Base-by-base conservation (phyloP, 306 rosid genomes). In the Astragalus glycyphyllos region DNA sequence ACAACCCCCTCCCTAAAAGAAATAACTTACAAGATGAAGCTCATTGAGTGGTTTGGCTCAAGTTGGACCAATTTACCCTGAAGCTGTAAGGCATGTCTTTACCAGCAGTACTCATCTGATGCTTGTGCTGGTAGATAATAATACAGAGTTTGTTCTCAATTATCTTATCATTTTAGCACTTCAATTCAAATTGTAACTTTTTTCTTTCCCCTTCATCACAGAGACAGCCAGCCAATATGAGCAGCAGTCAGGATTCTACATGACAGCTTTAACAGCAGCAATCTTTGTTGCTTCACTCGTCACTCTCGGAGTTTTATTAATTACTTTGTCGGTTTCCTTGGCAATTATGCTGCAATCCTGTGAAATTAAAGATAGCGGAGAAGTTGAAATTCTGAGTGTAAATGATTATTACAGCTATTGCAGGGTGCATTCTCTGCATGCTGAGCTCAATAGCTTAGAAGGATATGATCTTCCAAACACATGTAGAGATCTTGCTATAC, bases 301-400 rank as follows among this genome's bases (percentile, higher is more conserved):
- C 51, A 79, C 88, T 11, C 55, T 82, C 9, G 96, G 95, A 71
- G 69, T 89, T 73, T 59, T 92, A 55, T 53, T 92, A 6, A 57
- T 84, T 53, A 83, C 95, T 72, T 55, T 89, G 79, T 57, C 89
- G 79, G 38, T 87, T 77, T 81, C 93, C 15, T 78, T 92, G 78
- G 56, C 80, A 5, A 80, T 89, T 70, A 87, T 89, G 96, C 81
- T 92, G 88, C 89, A 87, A 68, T 84, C 93, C 63, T 92, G 98
- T 79, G 77, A 89, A 86, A 89, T 70, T 77, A 76, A 77, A 81
- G 79, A 67, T 38, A 53, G 59, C 1, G 96, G 98, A 61, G 61
- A 72, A 59, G 6, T 84, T 44, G 87, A 89, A 83, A 71, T 68
- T 77, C 77, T 5, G 71, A 78, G 73, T 50, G 31, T 20, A 11